These are phyloP conservation scores for Stephania yunnanensis DNA, from an alignment of 164 flowering plant genomes.

Conservation along the genomic window DNA sequence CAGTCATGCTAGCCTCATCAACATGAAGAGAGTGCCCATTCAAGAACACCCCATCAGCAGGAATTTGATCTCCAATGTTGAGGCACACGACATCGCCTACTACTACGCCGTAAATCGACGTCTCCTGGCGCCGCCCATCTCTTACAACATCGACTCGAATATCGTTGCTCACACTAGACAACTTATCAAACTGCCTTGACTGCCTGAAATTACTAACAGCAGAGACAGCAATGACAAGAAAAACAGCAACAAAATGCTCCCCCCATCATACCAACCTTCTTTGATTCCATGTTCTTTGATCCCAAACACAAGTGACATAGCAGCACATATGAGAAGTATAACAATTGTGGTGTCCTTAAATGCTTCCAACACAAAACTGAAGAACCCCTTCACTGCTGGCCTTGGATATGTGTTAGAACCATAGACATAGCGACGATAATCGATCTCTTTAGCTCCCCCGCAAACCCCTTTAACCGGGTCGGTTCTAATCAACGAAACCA, in stretches of 20 bases:
- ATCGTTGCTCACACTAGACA: constrained; percentile 24
- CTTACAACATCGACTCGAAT: constrained; percentile 36
- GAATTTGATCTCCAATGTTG: constrained; percentile 49
- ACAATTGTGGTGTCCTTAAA: constrained; percentile 38
- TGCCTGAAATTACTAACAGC: constrained; percentile 34
- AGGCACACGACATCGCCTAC: constrained; percentile 46
- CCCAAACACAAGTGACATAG: constrained; percentile 41
- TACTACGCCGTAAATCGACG: constrained; percentile 38
- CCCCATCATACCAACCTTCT: constrained; percentile 54
- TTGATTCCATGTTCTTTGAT: constrained; percentile 35
- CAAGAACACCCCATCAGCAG: constrained; percentile 49
- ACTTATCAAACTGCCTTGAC: constrained; percentile 31
- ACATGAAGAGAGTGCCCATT: constrained; percentile 38
- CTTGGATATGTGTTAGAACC: constrained; percentile 29
- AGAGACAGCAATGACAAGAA: constrained; percentile 40
- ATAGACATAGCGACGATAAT: constrained; percentile 9
- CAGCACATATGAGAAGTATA: constrained; percentile 37
- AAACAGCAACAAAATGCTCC: constrained; percentile 39
- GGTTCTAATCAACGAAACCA: constrained; percentile 16
- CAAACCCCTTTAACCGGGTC: constrained; percentile 20
- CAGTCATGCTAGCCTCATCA: constrained; percentile 50
- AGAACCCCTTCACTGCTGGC: constrained; percentile 29
- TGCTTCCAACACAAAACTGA: constrained; percentile 34
- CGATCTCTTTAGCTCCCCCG: constrained; percentile 12
- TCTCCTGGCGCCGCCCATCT: constrained; percentile 22